Conservation (phyloP, 1,284 basidiomycete species). For the Ceratobasidium sp. region DNA sequence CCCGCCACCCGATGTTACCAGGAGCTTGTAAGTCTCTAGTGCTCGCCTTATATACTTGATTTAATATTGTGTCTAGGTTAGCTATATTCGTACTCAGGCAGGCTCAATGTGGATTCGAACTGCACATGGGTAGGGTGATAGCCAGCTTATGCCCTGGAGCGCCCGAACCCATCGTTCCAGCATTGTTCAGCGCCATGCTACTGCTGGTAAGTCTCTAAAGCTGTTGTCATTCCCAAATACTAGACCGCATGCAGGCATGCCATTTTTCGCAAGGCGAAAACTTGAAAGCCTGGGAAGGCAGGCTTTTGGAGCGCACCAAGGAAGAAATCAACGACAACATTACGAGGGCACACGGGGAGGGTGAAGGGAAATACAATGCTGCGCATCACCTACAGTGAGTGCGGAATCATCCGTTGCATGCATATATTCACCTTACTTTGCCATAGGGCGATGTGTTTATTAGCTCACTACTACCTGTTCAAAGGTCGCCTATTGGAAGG, state of each 20-base stretch:
- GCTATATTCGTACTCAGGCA: neutral
- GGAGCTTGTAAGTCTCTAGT: slow-evolving; percentile 5
- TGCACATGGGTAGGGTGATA: slow-evolving; percentile 9
- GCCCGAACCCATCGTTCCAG: slow-evolving; percentile 12
- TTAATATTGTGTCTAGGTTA: slow-evolving; percentile 4
- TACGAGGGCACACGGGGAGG: neutral
- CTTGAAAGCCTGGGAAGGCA: slow-evolving; percentile 25
- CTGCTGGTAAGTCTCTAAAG: slow-evolving; percentile 10
- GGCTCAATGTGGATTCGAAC: slow-evolving; percentile 27
- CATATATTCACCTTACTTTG: neutral
- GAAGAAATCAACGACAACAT: slow-evolving; percentile 18
- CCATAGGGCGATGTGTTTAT: slow-evolving; percentile 24
- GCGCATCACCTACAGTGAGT: slow-evolving; percentile 29
- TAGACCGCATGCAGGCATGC: slow-evolving; percentile 7
- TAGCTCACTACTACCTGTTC: slow-evolving; percentile 67
- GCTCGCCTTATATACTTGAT: neutral
- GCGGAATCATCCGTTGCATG: neutral
- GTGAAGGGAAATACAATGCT: slow-evolving; percentile 17
- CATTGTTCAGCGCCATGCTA: slow-evolving; percentile 14
- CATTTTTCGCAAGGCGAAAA: neutral
- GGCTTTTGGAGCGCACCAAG: slow-evolving; percentile 12
- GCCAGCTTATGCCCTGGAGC: neutral
- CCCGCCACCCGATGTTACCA: neutral
- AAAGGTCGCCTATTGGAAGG: slow-evolving; percentile 78
- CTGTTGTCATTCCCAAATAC: neutral